Evolutionary conservation across 2,329 filamentous ascomycete species (phyloP).

Genomic region (Ceratocystis cubensis): DNA sequence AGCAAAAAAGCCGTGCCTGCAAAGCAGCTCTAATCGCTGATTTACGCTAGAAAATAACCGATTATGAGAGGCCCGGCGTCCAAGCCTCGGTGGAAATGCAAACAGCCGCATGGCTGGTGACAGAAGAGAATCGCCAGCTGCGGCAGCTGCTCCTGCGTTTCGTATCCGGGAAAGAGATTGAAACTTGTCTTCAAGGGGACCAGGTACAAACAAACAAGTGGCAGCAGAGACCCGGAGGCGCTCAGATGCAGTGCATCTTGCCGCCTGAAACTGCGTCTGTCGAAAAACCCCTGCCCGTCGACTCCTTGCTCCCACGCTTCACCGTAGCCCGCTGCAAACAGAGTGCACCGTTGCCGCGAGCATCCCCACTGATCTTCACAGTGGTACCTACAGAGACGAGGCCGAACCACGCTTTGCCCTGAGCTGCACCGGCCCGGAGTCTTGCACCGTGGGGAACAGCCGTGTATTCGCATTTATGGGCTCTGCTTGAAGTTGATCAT

Average conservation of each 20-base stretch:
- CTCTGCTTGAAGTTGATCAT: background rate
- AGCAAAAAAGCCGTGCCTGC: slow-evolving; percentile 16
- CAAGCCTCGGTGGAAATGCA: slow-evolving; percentile 15
- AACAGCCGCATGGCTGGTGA: background rate
- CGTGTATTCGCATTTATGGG: slow-evolving; percentile 16
- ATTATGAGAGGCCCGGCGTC: slow-evolving; percentile 9
- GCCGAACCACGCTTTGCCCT: background rate
- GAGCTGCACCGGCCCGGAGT: slow-evolving; percentile 11
- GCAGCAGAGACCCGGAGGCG: background rate
- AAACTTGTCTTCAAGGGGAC: background rate
- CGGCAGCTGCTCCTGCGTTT: slow-evolving; percentile 3
- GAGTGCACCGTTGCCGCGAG: slow-evolving; percentile 13
- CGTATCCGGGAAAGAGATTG: background rate
- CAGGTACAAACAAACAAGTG: background rate
- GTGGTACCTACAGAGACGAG: background rate
- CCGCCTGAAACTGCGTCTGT: background rate
- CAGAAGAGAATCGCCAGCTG: slow-evolving; percentile 6
- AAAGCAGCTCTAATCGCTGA: slow-evolving; percentile 16
- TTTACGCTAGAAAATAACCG: background rate
- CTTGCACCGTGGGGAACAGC: slow-evolving; percentile 15
- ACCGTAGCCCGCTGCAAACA: slow-evolving; percentile 5
- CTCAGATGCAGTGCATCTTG: background rate
- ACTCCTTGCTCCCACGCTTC: background rate
- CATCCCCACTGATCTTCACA: slow-evolving; percentile 14
- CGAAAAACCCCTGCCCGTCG: background rate